These are phyloP conservation scores for Penicillium malachiteum DNA, from an alignment of 495 filamentous ascomycete species.

Conservation along the genomic window DNA sequence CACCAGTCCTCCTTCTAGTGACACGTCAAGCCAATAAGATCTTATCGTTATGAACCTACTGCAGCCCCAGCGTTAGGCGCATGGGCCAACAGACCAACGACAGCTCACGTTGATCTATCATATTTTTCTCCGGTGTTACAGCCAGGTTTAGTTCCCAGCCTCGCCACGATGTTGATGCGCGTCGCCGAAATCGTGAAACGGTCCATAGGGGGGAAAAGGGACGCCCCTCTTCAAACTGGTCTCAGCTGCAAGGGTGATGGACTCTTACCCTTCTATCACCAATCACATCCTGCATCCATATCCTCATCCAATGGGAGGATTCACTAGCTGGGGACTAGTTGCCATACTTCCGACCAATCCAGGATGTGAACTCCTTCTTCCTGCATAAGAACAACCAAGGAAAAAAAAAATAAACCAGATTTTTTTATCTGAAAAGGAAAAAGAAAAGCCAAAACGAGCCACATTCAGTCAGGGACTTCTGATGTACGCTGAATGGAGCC, in stretches of 20 bases:
- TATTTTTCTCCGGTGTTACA: constrained; percentile 18
- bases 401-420: constrained; percentile 1
- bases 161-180: constrained; percentile 16
- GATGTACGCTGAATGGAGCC: neutral
- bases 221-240: constrained; percentile 5
- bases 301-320: neutral
- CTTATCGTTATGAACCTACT: constrained; percentile 2
- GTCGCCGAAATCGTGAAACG: constrained; percentile 12
- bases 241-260: constrained; percentile 23
- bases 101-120: constrained; percentile 39
- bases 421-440: neutral
- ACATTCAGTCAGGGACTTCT: constrained; percentile 7
- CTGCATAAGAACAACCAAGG: constrained; percentile 10
- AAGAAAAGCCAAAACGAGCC: constrained; percentile 7
- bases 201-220: neutral
- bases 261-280: constrained; percentile 4
- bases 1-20: constrained; percentile 11
- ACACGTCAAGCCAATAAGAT: constrained; percentile 10
- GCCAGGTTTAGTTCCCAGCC: constrained; percentile 6
- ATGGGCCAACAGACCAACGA: constrained; percentile 28
- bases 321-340: constrained; percentile 2
- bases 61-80: constrained; percentile 21
- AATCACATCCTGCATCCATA: constrained; percentile 9
- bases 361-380: constrained; percentile 3
- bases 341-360: constrained; percentile 5